Conservation (phyloP, 2,329 filamentous ascomycete species). For the Paecilomyces dactylethromorphus region DNA sequence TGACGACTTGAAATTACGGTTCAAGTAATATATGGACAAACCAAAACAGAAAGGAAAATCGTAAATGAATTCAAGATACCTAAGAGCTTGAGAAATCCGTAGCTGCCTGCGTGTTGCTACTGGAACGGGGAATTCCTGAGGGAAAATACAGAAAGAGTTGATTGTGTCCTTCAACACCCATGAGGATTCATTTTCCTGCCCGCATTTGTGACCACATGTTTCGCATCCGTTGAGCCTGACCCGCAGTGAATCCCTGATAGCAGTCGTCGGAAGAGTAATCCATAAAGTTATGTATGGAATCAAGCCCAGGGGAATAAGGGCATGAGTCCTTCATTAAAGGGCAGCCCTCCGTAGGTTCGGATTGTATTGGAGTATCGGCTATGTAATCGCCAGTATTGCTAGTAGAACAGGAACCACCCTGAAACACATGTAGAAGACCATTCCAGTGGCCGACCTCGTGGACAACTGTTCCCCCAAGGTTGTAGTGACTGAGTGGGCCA, state of each 20-base stretch:
- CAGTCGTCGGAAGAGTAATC: slow-evolving; percentile 53
- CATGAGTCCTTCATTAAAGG: slow-evolving; percentile 47
- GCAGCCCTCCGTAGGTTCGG: slow-evolving; percentile 55
- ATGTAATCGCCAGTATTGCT: slow-evolving; percentile 36
- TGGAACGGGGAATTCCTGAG: too few relatives aligned
- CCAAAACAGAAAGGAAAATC: neutral
- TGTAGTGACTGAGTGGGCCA: slow-evolving; percentile 44
- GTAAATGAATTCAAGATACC: too few relatives aligned
- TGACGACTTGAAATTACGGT: too few relatives aligned
- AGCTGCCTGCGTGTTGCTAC: too few relatives aligned
- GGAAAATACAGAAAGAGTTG: too few relatives aligned
- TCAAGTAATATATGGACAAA: neutral
- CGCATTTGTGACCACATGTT: slow-evolving; percentile 44
- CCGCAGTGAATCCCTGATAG: slow-evolving; percentile 46
- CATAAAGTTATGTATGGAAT: slow-evolving; percentile 55
- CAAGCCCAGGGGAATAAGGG: slow-evolving; percentile 37
- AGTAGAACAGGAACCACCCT: slow-evolving; percentile 29
- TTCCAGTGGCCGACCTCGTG: slow-evolving; percentile 45
- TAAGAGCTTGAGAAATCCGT: too few relatives aligned
- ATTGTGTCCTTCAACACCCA: too few relatives aligned
- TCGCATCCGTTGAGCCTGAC: slow-evolving; percentile 46
- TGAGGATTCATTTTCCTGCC: slow-evolving; percentile 20
- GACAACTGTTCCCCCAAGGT: slow-evolving; percentile 38
- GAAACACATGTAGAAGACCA: slow-evolving; percentile 40
- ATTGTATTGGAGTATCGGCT: slow-evolving; percentile 39